phyloP scores from a whole-genome alignment of 2,329 filamentous ascomycete species.

The Parastagonospora nodorum region DNA sequence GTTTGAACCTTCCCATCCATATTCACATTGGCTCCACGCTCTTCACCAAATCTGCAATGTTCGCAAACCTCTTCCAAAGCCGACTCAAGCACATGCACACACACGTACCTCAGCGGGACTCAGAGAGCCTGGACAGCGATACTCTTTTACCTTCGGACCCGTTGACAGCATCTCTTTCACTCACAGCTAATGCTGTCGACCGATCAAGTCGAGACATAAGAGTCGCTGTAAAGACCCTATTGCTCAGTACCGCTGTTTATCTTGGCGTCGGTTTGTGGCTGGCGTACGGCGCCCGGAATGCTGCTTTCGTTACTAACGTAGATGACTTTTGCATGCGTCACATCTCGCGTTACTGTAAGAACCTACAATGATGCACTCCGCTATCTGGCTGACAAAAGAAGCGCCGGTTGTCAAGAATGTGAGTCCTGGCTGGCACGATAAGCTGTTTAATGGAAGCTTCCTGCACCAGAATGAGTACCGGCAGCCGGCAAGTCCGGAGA shows the following conservation, averaged over 20 bases:
- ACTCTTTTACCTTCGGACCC: slow-evolving; percentile 14
- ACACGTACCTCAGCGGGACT: slow-evolving; percentile 11
- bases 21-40: not conserved
- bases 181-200: slow-evolving; percentile 1
- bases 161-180: slow-evolving; percentile 1
- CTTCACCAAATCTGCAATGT: slow-evolving; percentile 5
- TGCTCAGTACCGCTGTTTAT: slow-evolving; percentile 25
- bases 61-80: slow-evolving; percentile 10
- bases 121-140: slow-evolving; percentile 17
- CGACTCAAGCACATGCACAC: slow-evolving; percentile 14
- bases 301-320: slow-evolving; percentile 14
- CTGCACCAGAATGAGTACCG: slow-evolving; percentile 61
- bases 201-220: slow-evolving; percentile 11
- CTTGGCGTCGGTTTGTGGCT: slow-evolving; percentile 22
- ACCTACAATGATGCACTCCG: not conserved
- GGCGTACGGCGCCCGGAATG: slow-evolving; percentile 14
- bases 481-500: slow-evolving; percentile 55
- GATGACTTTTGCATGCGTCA: slow-evolving; percentile 36
- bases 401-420: slow-evolving; percentile 48
- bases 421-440: slow-evolving; percentile 47
- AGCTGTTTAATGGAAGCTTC: slow-evolving; percentile 63
- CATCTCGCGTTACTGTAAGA: slow-evolving; percentile 39
- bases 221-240: slow-evolving; percentile 15
- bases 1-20: too few species aligned
- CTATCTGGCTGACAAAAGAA: slow-evolving; percentile 5